These are phyloP conservation scores for Acmispon strigosus DNA, from an alignment of 306 rosid species.

Conservation along the genomic window DNA sequence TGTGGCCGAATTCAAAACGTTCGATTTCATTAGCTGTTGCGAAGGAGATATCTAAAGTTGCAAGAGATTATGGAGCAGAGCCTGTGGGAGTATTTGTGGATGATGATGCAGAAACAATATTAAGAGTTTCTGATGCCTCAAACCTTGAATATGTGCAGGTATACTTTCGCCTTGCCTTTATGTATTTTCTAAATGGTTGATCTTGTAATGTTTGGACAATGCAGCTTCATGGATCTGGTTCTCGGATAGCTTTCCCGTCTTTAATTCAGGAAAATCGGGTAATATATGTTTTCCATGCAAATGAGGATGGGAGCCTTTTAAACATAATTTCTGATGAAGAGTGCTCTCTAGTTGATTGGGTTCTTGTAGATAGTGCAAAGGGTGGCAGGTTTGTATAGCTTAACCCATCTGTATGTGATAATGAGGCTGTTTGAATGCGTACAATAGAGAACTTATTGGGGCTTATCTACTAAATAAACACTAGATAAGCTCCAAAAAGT, in stretches of 20 bases:
- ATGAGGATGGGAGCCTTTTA: slow-evolving; percentile 58
- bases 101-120: slow-evolving; percentile 67
- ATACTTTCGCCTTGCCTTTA: not conserved
- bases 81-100: slow-evolving; percentile 97
- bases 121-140: slow-evolving; percentile 56
- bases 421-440: too few relatives aligned
- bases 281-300: slow-evolving; percentile 85
- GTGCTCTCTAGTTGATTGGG: slow-evolving; percentile 69
- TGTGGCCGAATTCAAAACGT: slow-evolving; percentile 93
- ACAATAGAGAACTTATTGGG: too few relatives aligned
- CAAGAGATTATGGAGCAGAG: slow-evolving; percentile 67
- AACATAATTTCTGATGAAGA: slow-evolving; percentile 59
- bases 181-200: slow-evolving; percentile 10
- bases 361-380: slow-evolving; percentile 75
- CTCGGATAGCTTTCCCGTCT: slow-evolving; percentile 62
- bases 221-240: slow-evolving; percentile 87
- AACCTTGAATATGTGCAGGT: slow-evolving; percentile 87
- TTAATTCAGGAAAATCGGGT: slow-evolving; percentile 46
- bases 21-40: slow-evolving; percentile 76
- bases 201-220: slow-evolving; percentile 12
- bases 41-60: slow-evolving; percentile 82
- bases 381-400: slow-evolving; percentile 65
- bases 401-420: not conserved
- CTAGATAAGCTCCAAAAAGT: too few relatives aligned
- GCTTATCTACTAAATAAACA: too few relatives aligned